These are phyloP conservation scores for Neonectria neomacrospora DNA, from an alignment of 2,329 filamentous ascomycete species.

Conservation along the genomic window DNA sequence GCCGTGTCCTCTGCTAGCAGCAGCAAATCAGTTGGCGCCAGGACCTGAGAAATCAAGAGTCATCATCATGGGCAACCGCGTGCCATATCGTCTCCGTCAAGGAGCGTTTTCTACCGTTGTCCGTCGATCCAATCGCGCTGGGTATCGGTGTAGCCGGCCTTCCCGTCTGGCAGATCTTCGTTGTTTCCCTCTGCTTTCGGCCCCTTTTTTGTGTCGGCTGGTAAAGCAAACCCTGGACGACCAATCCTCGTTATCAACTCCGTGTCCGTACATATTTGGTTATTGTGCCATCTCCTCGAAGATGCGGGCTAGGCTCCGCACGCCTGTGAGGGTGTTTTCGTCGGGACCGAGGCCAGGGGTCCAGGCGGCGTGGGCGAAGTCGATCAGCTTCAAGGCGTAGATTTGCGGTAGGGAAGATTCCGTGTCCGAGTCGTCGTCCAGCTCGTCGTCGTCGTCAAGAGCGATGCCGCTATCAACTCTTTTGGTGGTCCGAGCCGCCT, in stretches of 20 bases:
- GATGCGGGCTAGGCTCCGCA: conserved; percentile 76
- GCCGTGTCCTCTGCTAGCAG: conserved; percentile 23
- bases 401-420: conserved; percentile 68
- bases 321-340: conserved; percentile 81
- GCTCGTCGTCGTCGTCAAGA: conserved; percentile 56
- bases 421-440: conserved; percentile 62
- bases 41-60: conserved; percentile 22
- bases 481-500: conserved; percentile 51
- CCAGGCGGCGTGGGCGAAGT: conserved; percentile 94
- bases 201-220: conserved; percentile 18
- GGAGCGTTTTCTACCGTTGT: conserved; percentile 40
- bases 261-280: conserved; percentile 24
- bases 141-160: conserved; percentile 41
- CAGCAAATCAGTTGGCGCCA: conserved; percentile 7
- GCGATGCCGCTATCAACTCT: conserved; percentile 68
- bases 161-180: conserved; percentile 35
- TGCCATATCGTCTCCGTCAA: conserved; percentile 37
- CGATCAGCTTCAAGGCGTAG: conserved; percentile 87
- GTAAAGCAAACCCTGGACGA: conserved; percentile 14
- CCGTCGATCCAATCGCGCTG: conserved; percentile 38
- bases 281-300: conserved; percentile 71
- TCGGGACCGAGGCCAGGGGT: conserved; percentile 85
- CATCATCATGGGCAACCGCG: conserved; percentile 39
- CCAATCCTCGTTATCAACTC: conserved; percentile 36
- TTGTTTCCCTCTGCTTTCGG: conserved; percentile 26